Evolutionary conservation across 192 early-diverging fungal genomes (phyloP).

Genomic region (Rhizoclosmatium sp.): DNA sequence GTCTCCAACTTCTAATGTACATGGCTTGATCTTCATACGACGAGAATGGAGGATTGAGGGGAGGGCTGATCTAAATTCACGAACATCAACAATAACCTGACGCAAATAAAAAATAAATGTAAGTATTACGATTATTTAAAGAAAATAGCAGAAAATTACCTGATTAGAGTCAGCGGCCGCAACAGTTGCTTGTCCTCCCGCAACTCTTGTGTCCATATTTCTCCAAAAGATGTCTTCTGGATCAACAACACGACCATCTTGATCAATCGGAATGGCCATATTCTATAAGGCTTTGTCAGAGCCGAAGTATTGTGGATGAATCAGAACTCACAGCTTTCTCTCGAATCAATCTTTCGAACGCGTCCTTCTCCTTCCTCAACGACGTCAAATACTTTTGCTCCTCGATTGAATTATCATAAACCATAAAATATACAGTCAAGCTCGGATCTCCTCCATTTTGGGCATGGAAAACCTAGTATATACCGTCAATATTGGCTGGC

Average conservation of each 20-base stretch:
- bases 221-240: constrained; percentile 60
- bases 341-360: constrained; percentile 90
- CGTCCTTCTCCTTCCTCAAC: constrained; percentile 88
- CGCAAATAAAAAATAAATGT: not conserved
- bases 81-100: constrained; percentile 83
- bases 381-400: constrained; percentile 89
- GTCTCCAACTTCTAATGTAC: constrained; percentile 92
- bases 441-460: constrained; percentile 53
- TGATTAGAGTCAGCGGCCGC: constrained; percentile 32
- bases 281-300: constrained; percentile 50
- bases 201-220: constrained; percentile 67
- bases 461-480: constrained; percentile 64
- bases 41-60: constrained; percentile 84
- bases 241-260: constrained; percentile 59
- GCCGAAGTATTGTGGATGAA: not conserved
- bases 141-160: not conserved
- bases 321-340: constrained; percentile 76
- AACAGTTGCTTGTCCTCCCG: constrained; percentile 61
- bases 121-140: not conserved
- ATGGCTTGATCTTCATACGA: constrained; percentile 77
- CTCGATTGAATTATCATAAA: constrained; percentile 94
- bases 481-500: not conserved
- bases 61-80: constrained; percentile 93
- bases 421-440: constrained; percentile 89
- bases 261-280: constrained; percentile 81